Evolutionary conservation across 2,329 filamentous ascomycete genomes (phyloP).

Genomic region (Aspergillus unguis): DNA sequence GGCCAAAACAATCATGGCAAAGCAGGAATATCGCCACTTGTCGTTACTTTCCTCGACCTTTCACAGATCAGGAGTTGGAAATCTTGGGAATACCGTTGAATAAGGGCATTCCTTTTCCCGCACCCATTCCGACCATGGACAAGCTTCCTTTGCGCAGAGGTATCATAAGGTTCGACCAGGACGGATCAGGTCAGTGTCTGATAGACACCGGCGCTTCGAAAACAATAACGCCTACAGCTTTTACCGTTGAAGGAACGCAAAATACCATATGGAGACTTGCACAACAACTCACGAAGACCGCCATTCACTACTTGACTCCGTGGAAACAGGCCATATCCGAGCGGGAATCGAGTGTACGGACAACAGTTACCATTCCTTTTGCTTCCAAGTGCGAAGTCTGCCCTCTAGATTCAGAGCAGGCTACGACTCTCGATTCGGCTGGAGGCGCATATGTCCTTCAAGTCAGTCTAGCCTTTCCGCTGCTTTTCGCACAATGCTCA

Average conservation of each 20-base stretch:
- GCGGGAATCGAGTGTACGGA: not conserved
- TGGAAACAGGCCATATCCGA: not conserved
- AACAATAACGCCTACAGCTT: not conserved
- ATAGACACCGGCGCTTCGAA: not conserved
- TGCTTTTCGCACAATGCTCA: not conserved
- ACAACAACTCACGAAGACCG: not conserved
- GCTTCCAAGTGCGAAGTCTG: not conserved
- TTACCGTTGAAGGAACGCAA: not conserved
- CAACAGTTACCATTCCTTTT: not conserved
- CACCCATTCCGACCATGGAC: constrained; percentile 15
- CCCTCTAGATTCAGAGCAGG: not conserved
- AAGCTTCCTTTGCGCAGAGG: constrained; percentile 13
- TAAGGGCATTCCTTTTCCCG: constrained; percentile 15
- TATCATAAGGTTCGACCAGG: not conserved
- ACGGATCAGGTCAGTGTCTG: not conserved
- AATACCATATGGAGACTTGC: not conserved
- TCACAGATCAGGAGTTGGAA: constrained; percentile 1
- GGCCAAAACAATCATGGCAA: not conserved
- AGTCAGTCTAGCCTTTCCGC: not conserved
- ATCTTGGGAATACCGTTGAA: constrained; percentile 4
- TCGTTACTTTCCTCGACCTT: constrained; percentile 4
- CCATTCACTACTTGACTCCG: not conserved
- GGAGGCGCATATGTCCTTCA: constrained; percentile 5
- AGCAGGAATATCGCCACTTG: not conserved
- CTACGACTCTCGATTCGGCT: not conserved